Base-by-base conservation (phyloP, 2,329 filamentous ascomycete species). In the Cladosporium sp. region DNA sequence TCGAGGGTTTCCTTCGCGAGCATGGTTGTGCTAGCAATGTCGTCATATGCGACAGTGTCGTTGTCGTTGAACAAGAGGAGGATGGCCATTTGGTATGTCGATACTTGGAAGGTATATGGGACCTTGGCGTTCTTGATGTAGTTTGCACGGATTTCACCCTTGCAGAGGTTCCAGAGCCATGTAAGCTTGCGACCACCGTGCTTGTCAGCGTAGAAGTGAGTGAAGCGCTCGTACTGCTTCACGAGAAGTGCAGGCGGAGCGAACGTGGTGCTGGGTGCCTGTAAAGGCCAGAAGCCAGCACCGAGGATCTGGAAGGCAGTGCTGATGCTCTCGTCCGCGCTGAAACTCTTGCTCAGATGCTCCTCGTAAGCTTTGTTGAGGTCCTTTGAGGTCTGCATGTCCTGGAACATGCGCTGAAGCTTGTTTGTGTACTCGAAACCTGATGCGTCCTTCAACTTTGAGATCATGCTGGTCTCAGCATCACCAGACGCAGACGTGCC, bases 351-450 rank as follows among this genome's bases (percentile, higher is more conserved):
- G 60, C 85, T 84, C 40, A 90, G 81, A 74, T 84, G 89, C 37
- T 92, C 90, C 69, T 90, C 88, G 80, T 95, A 99, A 30, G 88
- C 87, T 50, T 84, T 84, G 75, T 99, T 99, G 49, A 99, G 83
- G 76, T 99, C 94, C 77, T 97, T 97, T 64, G 93, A 97, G 52
- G 96, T 96, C 74, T 99, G 94, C 81, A 99, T 97, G 72, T 99
- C 94, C 74, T 97, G 93, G 84, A 97, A 99, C 94, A 99, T 99
- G 71, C 95, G 91, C 78, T 97, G 93, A 47, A 99, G 84, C 79
- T 97, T 97, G 82, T 97, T 99, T 66, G 94, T 99, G 77, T 99
- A 99, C 74, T 99, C 94, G 67, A 97, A 99, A 69, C 94, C 94
- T 71, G 94, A 97, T 0, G 94, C 93, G 72, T 99, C 94, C 80